phyloP scores from a whole-genome alignment of 202 grass and related monocot species.

The Cymbopogon flexuosus region DNA sequence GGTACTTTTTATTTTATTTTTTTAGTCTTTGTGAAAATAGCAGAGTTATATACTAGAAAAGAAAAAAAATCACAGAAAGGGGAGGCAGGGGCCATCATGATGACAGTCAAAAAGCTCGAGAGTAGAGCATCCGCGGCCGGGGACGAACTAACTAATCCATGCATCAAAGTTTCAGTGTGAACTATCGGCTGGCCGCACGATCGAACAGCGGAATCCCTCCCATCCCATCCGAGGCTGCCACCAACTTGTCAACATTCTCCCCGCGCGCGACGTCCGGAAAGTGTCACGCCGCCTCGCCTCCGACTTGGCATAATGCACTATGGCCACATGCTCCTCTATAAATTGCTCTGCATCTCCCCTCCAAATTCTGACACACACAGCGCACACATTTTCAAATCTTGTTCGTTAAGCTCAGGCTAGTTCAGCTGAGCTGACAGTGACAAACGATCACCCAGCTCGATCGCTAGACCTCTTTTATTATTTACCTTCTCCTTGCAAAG shows the following conservation, averaged over 20 bases:
- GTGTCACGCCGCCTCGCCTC: background rate
- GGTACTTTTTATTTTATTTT: no score
- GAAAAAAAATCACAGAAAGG: no score
- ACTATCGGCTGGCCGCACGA: background rate
- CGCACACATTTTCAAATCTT: slow-evolving; percentile 7
- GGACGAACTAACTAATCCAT: background rate
- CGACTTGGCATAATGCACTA: background rate
- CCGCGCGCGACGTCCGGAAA: background rate
- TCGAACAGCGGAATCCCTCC: background rate
- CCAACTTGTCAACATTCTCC: background rate
- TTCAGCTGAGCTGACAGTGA: background rate
- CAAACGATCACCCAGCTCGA: background rate
- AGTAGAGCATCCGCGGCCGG: background rate
- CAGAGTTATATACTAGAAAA: no score
- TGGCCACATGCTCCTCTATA: slow-evolving; percentile 23
- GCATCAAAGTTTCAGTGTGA: background rate
- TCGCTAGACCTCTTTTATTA: no score
- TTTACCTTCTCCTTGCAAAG: background rate
- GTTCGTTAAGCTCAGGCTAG: background rate
- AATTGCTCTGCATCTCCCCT: slow-evolving; percentile 1
- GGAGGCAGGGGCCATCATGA: no score
- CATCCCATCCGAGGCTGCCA: background rate
- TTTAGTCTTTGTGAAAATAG: no score
- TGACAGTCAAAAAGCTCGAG: background rate
- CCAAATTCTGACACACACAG: background rate